Evolutionary conservation across 2,329 filamentous ascomycete species (phyloP).

Genomic region (Epichloe hybrida): DNA sequence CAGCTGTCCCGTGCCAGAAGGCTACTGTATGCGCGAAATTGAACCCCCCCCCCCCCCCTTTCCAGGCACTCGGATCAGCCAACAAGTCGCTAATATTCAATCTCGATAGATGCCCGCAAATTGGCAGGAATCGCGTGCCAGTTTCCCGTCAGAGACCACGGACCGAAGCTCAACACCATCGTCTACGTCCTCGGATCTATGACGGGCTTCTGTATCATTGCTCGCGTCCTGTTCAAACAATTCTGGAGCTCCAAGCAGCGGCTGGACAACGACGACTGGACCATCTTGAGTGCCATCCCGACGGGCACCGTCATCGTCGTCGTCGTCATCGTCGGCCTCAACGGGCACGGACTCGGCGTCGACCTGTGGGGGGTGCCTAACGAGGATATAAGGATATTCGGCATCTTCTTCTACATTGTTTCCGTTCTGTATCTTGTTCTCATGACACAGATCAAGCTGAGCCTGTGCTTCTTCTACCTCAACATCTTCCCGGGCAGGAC

Average conservation of each 20-base stretch:
- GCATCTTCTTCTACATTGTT: slow-evolving; percentile 19
- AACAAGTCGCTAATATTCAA: too few relatives aligned
- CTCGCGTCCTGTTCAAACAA: slow-evolving; percentile 12
- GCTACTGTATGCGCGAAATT: neutral
- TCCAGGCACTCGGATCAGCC: neutral
- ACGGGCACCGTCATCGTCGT: slow-evolving; percentile 9
- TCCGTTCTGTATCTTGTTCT: slow-evolving; percentile 25
- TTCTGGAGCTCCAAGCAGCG: slow-evolving; percentile 15
- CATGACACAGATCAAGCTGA: slow-evolving; percentile 25
- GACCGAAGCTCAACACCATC: neutral
- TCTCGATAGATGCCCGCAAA: neutral
- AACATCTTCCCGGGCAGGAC: slow-evolving; percentile 23
- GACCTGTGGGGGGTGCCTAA: neutral
- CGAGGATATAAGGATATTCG: slow-evolving; percentile 14
- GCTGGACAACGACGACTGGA: slow-evolving; percentile 20
- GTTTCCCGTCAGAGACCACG: neutral
- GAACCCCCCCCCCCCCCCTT: neutral
- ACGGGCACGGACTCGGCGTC: slow-evolving; percentile 15
- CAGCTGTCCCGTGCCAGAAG: neutral
- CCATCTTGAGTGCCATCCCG: slow-evolving; percentile 11
- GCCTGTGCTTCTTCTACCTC: slow-evolving; percentile 30
- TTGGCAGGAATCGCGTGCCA: neutral
- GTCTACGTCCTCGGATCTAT: slow-evolving; percentile 6
- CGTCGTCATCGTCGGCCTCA: slow-evolving; percentile 11
- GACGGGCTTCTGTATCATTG: slow-evolving; percentile 6